Evolutionary conservation across 352 stramenopile genomes (phyloP).

Genomic region (Peronosclerospora sorghi): DNA sequence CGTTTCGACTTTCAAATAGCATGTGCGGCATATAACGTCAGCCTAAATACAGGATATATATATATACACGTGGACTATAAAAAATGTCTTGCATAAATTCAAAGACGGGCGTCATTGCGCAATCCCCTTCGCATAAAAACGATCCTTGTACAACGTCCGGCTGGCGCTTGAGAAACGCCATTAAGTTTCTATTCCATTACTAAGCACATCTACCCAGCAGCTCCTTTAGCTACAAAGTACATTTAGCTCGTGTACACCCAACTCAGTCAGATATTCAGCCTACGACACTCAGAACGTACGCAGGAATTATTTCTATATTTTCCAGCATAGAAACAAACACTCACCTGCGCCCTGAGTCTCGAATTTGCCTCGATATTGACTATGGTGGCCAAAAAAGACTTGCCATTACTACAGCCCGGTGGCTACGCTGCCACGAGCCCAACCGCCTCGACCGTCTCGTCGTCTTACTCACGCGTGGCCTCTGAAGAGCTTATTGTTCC

Average conservation of each 20-base stretch:
- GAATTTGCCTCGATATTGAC: conserved; percentile 9
- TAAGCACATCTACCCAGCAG: background rate
- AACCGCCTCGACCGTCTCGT: conserved; percentile 39
- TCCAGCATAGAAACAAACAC: conserved; percentile 7
- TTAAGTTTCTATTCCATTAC: conserved; percentile 4
- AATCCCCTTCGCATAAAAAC: background rate
- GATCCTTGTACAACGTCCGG: background rate
- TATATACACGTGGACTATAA: too few relatives aligned
- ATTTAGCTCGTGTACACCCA: too few relatives aligned
- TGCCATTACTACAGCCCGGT: conserved; percentile 45
- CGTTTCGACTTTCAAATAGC: too few relatives aligned
- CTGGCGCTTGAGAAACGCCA: conserved; percentile 1
- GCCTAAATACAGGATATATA: too few relatives aligned
- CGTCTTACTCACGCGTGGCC: conserved; percentile 45
- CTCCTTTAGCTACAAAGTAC: too few relatives aligned
- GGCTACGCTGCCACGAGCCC: conserved; percentile 21
- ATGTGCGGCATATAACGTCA: too few relatives aligned
- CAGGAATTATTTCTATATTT: conserved; percentile 15
- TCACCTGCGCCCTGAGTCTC: conserved; percentile 4
- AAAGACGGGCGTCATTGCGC: conserved; percentile 4
- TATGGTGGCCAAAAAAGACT: conserved; percentile 37
- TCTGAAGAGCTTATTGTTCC: conserved; percentile 79
- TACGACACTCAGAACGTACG: too few relatives aligned
- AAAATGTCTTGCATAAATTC: conserved; percentile 3
- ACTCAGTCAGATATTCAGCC: too few relatives aligned